phyloP scores from a whole-genome alignment of 2,329 filamentous ascomycete genomes.

The Ascocoryne sarcoides region DNA sequence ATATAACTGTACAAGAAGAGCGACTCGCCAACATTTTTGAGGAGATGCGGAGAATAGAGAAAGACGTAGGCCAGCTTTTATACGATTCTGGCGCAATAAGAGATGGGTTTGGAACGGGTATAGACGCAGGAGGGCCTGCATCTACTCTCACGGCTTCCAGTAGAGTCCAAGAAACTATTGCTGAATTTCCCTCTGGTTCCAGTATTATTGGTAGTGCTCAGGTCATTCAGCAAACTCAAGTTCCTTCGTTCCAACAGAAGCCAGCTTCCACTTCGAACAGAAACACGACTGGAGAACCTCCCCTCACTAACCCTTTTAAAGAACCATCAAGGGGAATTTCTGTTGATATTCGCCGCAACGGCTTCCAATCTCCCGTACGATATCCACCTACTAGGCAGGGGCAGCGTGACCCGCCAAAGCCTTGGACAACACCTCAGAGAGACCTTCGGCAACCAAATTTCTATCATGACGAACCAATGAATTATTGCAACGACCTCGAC shows the following conservation, averaged over 20 bases:
- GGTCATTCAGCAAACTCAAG: constrained; percentile 25
- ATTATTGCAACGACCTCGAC: constrained; percentile 16
- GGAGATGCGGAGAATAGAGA: constrained; percentile 20
- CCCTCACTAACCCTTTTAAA: neutral
- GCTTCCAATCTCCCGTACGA: constrained; percentile 10
- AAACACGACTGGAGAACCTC: neutral
- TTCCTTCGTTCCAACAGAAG: constrained; percentile 12
- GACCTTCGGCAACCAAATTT: constrained; percentile 15
- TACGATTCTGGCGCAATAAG: constrained; percentile 22
- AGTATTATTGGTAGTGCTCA: constrained; percentile 23
- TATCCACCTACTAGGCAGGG: neutral
- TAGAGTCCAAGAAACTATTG: constrained; percentile 7
- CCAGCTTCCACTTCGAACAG: constrained; percentile 1
- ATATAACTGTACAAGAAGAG: constrained; percentile 18
- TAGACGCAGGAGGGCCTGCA: constrained; percentile 1
- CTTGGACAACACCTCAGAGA: neutral
- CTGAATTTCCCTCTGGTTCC: constrained; percentile 9
- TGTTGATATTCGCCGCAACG: neutral
- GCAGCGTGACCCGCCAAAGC: neutral
- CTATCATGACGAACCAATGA: constrained; percentile 12
- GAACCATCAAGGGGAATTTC: neutral
- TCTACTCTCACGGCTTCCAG: neutral
- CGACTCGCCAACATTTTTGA: constrained; percentile 12
- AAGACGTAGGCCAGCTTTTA: constrained; percentile 18
- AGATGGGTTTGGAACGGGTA: constrained; percentile 22